Conservation (phyloP, 306 rosid species). For the Datisca glomerata region DNA sequence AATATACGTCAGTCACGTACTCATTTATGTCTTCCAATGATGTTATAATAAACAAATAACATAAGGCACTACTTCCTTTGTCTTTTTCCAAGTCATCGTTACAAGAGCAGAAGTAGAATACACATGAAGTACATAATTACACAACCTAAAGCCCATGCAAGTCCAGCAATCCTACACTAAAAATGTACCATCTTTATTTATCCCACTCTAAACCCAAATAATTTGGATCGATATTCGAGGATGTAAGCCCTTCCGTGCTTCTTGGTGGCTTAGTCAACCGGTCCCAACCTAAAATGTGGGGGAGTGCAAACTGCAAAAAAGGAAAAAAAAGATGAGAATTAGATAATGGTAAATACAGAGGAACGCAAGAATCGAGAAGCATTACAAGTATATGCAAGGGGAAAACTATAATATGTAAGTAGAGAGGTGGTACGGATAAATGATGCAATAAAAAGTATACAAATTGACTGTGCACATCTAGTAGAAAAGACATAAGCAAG, state of each 20-base stretch:
- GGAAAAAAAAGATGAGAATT: conserved; percentile 2
- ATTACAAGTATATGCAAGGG: too few species aligned
- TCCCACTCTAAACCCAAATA: conserved; percentile 63
- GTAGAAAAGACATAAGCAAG: too few species aligned
- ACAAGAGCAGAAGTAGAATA: neutral
- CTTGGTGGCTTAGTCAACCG: conserved; percentile 34
- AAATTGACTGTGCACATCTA: too few species aligned
- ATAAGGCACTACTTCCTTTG: too few species aligned
- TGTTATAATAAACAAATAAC: too few species aligned
- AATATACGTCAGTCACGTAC: too few species aligned
- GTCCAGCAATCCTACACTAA: neutral
- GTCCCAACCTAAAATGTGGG: conserved; percentile 89
- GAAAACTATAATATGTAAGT: too few species aligned
- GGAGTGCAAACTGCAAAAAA: conserved; percentile 65
- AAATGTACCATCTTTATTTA: conserved; percentile 21
- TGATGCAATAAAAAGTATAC: too few species aligned
- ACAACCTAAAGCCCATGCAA: neutral
- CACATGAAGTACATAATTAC: neutral
- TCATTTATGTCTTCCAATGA: too few species aligned
- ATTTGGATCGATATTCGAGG: conserved; percentile 19
- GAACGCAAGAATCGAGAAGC: too few species aligned
- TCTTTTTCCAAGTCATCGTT: neutral
- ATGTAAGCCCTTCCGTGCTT: conserved; percentile 19
- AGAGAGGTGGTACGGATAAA: too few species aligned
- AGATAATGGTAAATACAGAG: too few species aligned